These are phyloP conservation scores for Didymella arachidicola DNA, from an alignment of 2,329 filamentous ascomycete genomes.

Conservation along the genomic window DNA sequence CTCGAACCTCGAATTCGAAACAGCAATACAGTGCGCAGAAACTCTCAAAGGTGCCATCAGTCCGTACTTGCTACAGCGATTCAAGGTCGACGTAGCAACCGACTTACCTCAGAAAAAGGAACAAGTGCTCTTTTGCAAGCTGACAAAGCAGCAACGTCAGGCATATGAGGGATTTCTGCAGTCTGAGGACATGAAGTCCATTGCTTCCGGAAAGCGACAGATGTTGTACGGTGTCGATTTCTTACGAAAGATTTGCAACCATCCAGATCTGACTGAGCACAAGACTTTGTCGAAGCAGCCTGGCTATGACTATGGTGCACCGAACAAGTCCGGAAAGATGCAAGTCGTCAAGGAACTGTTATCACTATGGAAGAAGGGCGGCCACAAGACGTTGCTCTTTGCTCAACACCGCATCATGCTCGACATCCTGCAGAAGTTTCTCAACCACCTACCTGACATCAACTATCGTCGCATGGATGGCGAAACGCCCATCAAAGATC, in stretches of 20 bases:
- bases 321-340: constrained; percentile 90
- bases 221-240: constrained; percentile 90
- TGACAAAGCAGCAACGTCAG: constrained; percentile 79
- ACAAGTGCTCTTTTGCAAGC: constrained; percentile 93
- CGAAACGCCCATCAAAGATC: constrained; percentile 82
- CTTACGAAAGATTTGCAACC: constrained; percentile 95
- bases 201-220: constrained; percentile 76
- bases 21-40: constrained; percentile 91
- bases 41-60: constrained; percentile 93
- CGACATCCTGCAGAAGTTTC: constrained; percentile 86
- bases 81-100: constrained; percentile 92
- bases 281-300: constrained; percentile 64
- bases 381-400: constrained; percentile 93
- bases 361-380: constrained; percentile 87
- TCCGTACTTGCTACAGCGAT: constrained; percentile 88
- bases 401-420: constrained; percentile 95
- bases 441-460: constrained; percentile 72
- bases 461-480: constrained; percentile 93
- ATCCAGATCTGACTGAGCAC: constrained; percentile 85
- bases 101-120: constrained; percentile 96
- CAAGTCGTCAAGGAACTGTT: constrained; percentile 89
- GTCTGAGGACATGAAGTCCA: constrained; percentile 86
- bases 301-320: constrained; percentile 79
- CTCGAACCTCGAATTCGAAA: constrained; percentile 91
- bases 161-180: constrained; percentile 82